These are phyloP conservation scores for Grigorovia transvaalensis DNA, from an alignment of 805 yeast species.

Conservation along the genomic window DNA sequence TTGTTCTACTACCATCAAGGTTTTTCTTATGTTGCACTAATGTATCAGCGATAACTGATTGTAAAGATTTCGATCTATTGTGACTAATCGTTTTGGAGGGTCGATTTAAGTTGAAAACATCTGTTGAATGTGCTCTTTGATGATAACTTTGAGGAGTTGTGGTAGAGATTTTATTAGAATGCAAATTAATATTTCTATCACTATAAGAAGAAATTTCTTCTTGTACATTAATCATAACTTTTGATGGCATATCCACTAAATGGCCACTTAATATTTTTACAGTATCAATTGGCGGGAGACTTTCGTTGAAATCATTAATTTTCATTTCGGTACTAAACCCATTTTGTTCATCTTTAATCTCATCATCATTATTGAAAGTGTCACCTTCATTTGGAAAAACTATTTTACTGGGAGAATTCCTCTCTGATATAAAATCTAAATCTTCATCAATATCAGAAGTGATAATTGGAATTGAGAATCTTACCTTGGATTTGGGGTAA, in stretches of 20 bases:
- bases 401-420: conserved; percentile 21
- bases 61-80: conserved; percentile 16
- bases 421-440: neutral
- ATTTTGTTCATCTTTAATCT: too few relatives aligned
- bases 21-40: conserved; percentile 7
- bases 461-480: neutral
- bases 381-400: conserved; percentile 18
- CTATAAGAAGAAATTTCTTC: conserved; percentile 24
- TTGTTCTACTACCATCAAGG: neutral
- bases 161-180: neutral
- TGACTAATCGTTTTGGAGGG: conserved; percentile 1
- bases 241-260: conserved; percentile 20
- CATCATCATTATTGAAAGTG: neutral
- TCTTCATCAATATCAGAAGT: neutral
- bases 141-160: neutral
- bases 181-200: neutral
- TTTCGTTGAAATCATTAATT: neutral
- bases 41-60: conserved; percentile 22
- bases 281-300: neutral
- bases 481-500: neutral
- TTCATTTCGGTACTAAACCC: neutral
- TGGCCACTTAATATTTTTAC: conserved; percentile 6
- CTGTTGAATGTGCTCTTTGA: conserved; percentile 1
- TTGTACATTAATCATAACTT: conserved; percentile 24
- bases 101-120: neutral